Evolutionary conservation across 768 basidiomycete genomes (phyloP), one percentile per base, ranked within the genome.

Genomic region (Lactarius quietus): DNA sequence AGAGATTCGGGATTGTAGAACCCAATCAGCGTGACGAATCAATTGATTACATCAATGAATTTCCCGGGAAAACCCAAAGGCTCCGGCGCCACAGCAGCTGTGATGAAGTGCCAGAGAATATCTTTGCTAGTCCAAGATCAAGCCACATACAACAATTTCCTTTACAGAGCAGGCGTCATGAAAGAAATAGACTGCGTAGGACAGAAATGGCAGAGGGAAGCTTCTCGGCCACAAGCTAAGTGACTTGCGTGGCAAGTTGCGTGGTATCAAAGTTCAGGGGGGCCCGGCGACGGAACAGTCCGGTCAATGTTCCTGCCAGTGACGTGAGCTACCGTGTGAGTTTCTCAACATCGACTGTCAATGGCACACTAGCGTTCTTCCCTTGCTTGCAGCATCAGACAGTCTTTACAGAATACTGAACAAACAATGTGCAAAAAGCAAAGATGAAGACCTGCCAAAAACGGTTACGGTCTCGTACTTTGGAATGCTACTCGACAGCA

Each of bases 1-100:
- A 51, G 35, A 31, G 45, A 56, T 56, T 55, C 29, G 43, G 54
- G 17, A 29, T 31, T 17, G 61, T 23, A n/a, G 54, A 54, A 20
- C 31, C 33, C 31, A 43, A 62, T 55, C 53, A 43, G 35, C 36
- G 59, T 53, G 52, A 23, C 45, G 29, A 59, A 65, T 65, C 63
- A 64, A 28, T 39, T 59, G 59, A 60, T 65, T 55, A 53, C 41
- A 65, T 65, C 64, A 65, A 59, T 38, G 39, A 43, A 48, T 48
- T 14, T 15, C 29, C 33, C n/a, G 18, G 23, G 18, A 48, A n/a
- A 35, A 55, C 26, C 36, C 52, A 60, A 53, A 58, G 53, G 48
- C 17, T 59, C 63, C 63, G 63, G 17, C 51, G 51, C 48, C 39
- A 38, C 56, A 35, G 57, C 57, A 51, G 33, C 31, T 3, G 55